Evolutionary conservation across 345 rosid genomes (phyloP), one percentile per base, ranked within the genome.

Genomic region (Ricinus communis): DNA sequence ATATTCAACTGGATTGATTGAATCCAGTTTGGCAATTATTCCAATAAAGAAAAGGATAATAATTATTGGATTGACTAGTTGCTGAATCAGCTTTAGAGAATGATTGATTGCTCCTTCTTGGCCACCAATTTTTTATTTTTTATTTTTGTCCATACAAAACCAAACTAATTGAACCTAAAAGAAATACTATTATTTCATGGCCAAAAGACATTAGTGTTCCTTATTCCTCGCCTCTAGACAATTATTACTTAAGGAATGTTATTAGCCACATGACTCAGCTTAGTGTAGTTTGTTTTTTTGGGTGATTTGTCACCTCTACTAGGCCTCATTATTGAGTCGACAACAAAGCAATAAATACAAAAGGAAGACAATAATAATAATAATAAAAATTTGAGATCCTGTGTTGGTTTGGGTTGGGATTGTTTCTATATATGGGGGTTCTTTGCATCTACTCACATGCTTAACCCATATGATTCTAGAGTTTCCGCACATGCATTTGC

Each of bases 41-140:
- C n/a, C n/a, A n/a, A n/a, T n/a, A n/a, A n/a, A n/a, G 47, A 15
- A 36, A 62, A 28, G 18, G 15, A 52, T 2, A 36, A 41, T 5
- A 27, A 55, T 43, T 3, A 12, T 43, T 43, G 4, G 12, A 43
- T 30, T 27, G 52, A 43, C 46, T 2, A 19, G 22, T 13, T 38
- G 84, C 77, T 56, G 87, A 77, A 27, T 79, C 77, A 62, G 68
- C 73, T 62, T 43, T 21, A 65, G 68, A 65, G 40, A 40, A 30
- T 18, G 74, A 55, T n/a, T 12, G 45, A 13, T 54, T 38, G 71
- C 65, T 30, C 12, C 57, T 14, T 41, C 38, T 45, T 36, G 50
- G 66, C 82, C 85, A 58, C 82, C 14, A 13, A 27, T 57, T 36
- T 60, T 60, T 58, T 0, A 49, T 0, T 4, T 15, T 18, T 5